Conservation (phyloP, 495 filamentous ascomycete genomes). For the Aspergillus sclerotioniger region DNA sequence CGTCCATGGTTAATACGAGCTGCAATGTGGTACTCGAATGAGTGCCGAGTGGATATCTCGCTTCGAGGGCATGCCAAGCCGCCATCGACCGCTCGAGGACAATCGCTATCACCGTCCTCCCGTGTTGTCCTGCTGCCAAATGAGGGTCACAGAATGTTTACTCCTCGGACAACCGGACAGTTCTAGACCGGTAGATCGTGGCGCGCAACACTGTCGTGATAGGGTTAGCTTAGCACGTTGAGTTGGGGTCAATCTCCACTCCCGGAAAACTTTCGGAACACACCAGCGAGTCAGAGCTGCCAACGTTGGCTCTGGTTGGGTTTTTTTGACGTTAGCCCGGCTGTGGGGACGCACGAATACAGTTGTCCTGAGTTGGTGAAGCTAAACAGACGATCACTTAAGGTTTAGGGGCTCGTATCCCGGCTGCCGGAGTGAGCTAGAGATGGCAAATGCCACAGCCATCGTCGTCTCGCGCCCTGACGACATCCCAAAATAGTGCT, state of each 20-base stretch:
- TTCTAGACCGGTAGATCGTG: neutral
- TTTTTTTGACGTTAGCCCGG: no score
- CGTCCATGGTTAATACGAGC: neutral
- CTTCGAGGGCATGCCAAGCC: neutral
- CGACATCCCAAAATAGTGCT: neutral
- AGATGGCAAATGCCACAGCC: neutral
- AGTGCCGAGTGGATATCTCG: neutral
- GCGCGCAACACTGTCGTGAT: neutral
- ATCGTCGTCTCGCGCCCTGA: neutral
- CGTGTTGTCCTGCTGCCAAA: neutral
- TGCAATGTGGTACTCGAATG: neutral
- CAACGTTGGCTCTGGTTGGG: neutral
- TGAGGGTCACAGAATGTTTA: neutral
- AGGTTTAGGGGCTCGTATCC: neutral
- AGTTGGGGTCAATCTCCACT: neutral
- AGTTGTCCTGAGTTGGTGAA: neutral
- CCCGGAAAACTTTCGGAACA: neutral
- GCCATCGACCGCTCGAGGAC: neutral
- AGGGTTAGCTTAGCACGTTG: neutral
- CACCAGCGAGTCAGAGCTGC: neutral
- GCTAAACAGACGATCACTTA: neutral
- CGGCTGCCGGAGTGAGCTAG: neutral
- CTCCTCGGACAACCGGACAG: neutral
- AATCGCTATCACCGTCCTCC: neutral
- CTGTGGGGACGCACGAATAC: neutral